Evolutionary conservation across 108 stramenopile species (phyloP), one percentile per base, ranked within the genome.

Genomic region (Craspedostauros australis): DNA sequence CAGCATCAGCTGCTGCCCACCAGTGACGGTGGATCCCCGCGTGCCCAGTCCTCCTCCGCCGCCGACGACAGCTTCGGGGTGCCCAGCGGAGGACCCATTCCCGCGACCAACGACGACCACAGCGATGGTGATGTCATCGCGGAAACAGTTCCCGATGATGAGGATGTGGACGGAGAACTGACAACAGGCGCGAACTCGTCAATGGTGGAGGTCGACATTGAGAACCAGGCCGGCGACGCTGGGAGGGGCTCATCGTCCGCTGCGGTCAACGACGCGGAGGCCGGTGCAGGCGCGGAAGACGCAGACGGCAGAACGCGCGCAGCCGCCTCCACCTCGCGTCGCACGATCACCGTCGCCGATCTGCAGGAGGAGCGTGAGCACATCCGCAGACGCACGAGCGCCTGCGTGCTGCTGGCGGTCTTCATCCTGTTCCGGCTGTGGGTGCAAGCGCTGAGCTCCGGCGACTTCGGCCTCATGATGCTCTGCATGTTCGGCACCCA

Each of bases 341-440:
- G 44, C 1, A 60, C 32, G 12, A 37, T 58, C 25, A 74, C 73
- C 2, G 33, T 79, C 32, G 44, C 57, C 19, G 78, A 79, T 38
- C 64, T 79, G 42, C 69, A 80, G 36, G 70, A 76, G 48, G 82
- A 88, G 44, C 75, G 87, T 26, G 79, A 83, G 47, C 39, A 77
- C 34, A 58, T 71, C 16, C 79, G 72, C 31, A 76, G 88, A 15
- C 81, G 88, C 31, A 72, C 84, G 34, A 48, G 46, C 31, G 80
- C 65, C 20, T 87, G 86, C 46, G 66, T 80, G 31, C 40, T 91
- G 25, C 25, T 91, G 2, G 39, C 79, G 2, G 54, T 74, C 23
- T 88, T 87, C 45, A 48, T 91, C 33, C 79, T 91, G 24, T 54
- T 83, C 43, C 83, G 86, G 8, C 57, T 91, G 33, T 91, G 90